phyloP scores from a whole-genome alignment of 2,329 filamentous ascomycete genomes.

The Laburnicola sp. region DNA sequence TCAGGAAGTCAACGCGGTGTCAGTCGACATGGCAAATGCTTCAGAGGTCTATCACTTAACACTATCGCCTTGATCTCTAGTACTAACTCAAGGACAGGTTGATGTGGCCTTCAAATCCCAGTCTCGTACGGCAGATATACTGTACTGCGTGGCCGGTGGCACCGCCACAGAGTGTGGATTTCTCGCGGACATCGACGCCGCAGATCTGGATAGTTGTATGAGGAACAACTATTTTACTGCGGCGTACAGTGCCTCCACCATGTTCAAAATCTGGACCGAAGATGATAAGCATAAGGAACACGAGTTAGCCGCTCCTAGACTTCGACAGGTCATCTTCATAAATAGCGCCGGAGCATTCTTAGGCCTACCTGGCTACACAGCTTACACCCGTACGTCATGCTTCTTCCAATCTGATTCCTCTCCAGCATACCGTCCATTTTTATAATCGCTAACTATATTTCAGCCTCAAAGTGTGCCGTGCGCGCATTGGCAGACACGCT shows the following conservation, averaged over 20 bases:
- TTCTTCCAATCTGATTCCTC: not conserved
- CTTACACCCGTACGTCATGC: conserved; percentile 14
- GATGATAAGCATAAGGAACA: conserved; percentile 12
- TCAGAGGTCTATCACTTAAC: not conserved
- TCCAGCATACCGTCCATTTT: too few relatives aligned
- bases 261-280: conserved; percentile 26
- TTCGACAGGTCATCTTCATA: conserved; percentile 29
- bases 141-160: conserved; percentile 31
- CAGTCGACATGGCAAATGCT: conserved; percentile 11
- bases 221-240: conserved; percentile 31
- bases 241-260: conserved; percentile 20
- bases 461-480: conserved; percentile 3
- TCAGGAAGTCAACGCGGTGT: conserved; percentile 6
- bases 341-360: conserved; percentile 29
- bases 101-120: conserved; percentile 11
- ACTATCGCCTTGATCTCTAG: not conserved
- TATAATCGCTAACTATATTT: not conserved
- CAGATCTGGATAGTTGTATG: conserved; percentile 28
- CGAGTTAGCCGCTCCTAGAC: not conserved
- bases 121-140: conserved; percentile 20
- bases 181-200: conserved; percentile 22
- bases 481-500: conserved; percentile 29
- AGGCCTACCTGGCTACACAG: conserved; percentile 27
- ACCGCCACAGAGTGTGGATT: conserved; percentile 23
- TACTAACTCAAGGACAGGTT: not conserved